A percentile compares a stretch with the other conserved stretches of the same genome.
These are phyloP conservation scores for Phyllosticta citrichinensis DNA, from an alignment of 2,329 filamentous ascomycete species.

Conservation along the genomic window DNA sequence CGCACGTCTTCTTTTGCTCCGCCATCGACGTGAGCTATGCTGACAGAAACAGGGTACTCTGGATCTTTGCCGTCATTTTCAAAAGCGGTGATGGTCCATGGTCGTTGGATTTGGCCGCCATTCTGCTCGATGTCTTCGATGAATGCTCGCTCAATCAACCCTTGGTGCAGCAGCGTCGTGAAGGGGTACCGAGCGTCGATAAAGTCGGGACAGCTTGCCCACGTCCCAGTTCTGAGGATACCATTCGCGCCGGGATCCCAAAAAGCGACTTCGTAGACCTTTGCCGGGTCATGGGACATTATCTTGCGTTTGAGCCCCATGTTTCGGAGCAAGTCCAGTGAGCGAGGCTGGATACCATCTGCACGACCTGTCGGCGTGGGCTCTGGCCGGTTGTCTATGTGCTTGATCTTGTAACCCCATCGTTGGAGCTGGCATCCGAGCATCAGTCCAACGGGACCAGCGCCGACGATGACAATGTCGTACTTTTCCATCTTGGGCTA, in stretches of 20 bases:
- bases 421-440: slow-evolving; percentile 78
- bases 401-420: slow-evolving; percentile 93
- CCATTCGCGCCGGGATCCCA: slow-evolving; percentile 51
- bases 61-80: slow-evolving; percentile 50
- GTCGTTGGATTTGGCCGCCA: slow-evolving; percentile 45
- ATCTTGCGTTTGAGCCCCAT: slow-evolving; percentile 82
- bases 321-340: slow-evolving; percentile 75
- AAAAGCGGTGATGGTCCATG: slow-evolving; percentile 54
- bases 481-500: slow-evolving; percentile 37
- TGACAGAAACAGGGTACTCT: slow-evolving; percentile 71
- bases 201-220: slow-evolving; percentile 83
- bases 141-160: slow-evolving; percentile 52
- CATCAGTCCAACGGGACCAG: slow-evolving; percentile 79
- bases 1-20: slow-evolving; percentile 55
- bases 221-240: slow-evolving; percentile 54
- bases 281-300: slow-evolving; percentile 79
- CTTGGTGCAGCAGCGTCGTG: slow-evolving; percentile 53
- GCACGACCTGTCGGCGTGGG: slow-evolving; percentile 79
- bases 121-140: slow-evolving; percentile 52
- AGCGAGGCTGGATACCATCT: slow-evolving; percentile 85
- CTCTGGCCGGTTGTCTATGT: slow-evolving; percentile 82
- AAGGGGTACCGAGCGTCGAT: slow-evolving; percentile 56
- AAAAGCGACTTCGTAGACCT: slow-evolving; percentile 64
- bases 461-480: slow-evolving; percentile 74
- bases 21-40: slow-evolving; percentile 67